Conservation (phyloP, 2,329 filamentous ascomycete genomes). For the Colletotrichum magnum region DNA sequence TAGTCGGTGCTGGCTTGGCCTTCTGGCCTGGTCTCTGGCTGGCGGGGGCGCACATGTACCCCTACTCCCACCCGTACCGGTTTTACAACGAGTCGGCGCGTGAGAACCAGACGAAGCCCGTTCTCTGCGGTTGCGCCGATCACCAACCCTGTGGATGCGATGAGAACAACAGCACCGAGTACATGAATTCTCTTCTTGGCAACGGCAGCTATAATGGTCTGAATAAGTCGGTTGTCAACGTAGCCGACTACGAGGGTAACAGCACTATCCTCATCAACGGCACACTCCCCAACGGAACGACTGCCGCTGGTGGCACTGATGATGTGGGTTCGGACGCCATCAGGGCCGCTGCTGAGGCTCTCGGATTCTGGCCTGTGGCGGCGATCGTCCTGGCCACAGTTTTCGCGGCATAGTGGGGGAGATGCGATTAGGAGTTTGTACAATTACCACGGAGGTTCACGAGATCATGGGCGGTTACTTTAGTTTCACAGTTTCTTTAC, state of each 20-base stretch:
- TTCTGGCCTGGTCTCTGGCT: slow-evolving; percentile 78
- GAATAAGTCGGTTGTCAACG: slow-evolving; percentile 72
- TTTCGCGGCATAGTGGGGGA: slow-evolving; percentile 53
- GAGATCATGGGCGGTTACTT: background rate
- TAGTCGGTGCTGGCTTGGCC: slow-evolving; percentile 63
- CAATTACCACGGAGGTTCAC: background rate
- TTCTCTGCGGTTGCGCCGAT: slow-evolving; percentile 72
- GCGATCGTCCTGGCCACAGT: slow-evolving; percentile 61
- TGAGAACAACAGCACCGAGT: slow-evolving; percentile 58
- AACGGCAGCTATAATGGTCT: slow-evolving; percentile 67
- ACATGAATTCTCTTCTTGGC: slow-evolving; percentile 74
- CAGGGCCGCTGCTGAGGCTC: slow-evolving; percentile 51
- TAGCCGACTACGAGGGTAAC: slow-evolving; percentile 67
- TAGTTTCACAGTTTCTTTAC: background rate
- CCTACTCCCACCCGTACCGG: slow-evolving; percentile 70
- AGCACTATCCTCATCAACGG: slow-evolving; percentile 80
- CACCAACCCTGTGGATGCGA: slow-evolving; percentile 68
- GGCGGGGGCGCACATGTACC: slow-evolving; percentile 64
- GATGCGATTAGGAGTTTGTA: slow-evolving; percentile 1
- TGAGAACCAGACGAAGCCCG: slow-evolving; percentile 71
- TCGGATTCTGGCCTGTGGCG: slow-evolving; percentile 66
- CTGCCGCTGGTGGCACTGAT: slow-evolving; percentile 53
- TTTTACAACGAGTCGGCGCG: slow-evolving; percentile 62
- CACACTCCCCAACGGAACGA: slow-evolving; percentile 79
- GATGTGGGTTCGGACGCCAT: slow-evolving; percentile 54